Evolutionary conservation across 2,329 filamentous ascomycete species (phyloP), one percentile per base, ranked within the genome.

Genomic region (Pseudogymnoascus sp.): DNA sequence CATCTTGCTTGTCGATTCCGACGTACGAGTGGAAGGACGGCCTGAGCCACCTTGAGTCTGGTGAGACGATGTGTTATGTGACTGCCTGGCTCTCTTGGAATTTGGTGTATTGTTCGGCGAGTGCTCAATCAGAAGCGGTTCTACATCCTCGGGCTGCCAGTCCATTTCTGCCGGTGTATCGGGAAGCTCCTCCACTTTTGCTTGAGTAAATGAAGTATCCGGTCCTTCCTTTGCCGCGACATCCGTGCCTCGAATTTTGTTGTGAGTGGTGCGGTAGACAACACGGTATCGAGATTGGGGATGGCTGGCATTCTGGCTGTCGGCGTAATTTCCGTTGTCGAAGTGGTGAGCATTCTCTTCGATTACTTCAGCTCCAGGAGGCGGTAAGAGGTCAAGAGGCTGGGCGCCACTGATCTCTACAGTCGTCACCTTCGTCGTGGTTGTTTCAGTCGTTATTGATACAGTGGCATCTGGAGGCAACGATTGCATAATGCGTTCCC

Each of bases 351-450:
- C 64, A 66, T 71, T 78, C 64, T 83, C 78, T 66, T 85, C 82
- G 15, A 88, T 74, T 7, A 88, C 76, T 68, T 87, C 83, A 9
- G 86, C 79, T 0, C 84, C 84, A 0, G 83, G 81, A 0, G 84
- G 81, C 1, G 83, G 81, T 1, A 80, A 76, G 1, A 88, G 73
- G 1, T 80, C 76, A 2, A 82, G 77, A 4, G 79, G 76, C 19
- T 79, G 75, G 4, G 80, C 76, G 0, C 83, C 83, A 13, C 79
- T 79, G 38, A 88, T 80, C 62, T 88, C 84, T 2, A 88, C 84
- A 0, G 85, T 87, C 68, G 88, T 85, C 13, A 79, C 87, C 66
- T 87, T 86, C 7, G 81, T 84, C 1, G 82, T 86, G 1, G 79
- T 80, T 0, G 84, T 83, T 2, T 82, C 80, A 5, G 83, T 86